A percentile compares a stretch with the other conserved stretches of the same genome.
These are phyloP conservation scores for Physaria fendleri DNA, from an alignment of 345 rosid genomes.

Conservation along the genomic window DNA sequence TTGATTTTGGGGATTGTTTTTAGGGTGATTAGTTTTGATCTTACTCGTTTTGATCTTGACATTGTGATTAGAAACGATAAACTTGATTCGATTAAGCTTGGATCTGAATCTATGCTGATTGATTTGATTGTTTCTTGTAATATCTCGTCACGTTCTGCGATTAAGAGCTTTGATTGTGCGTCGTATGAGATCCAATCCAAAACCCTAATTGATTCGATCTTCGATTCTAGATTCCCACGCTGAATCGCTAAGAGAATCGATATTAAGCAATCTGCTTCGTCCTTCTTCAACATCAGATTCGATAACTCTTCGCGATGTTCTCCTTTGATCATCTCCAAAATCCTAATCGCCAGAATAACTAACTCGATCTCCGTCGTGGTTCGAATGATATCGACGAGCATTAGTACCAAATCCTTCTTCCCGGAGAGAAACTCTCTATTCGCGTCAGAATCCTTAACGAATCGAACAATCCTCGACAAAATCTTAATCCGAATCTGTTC, in stretches of 20 bases:
- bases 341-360: constrained; percentile 36
- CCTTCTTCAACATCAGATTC: constrained; percentile 33
- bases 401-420: constrained; percentile 39
- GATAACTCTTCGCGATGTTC: constrained; percentile 34
- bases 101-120: constrained; percentile 37
- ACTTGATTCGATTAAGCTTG: constrained; percentile 43
- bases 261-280: constrained; percentile 31
- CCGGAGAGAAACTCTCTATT: constrained; percentile 45
- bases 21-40: constrained; percentile 35
- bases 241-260: constrained; percentile 43
- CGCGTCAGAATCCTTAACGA: constrained; percentile 50
- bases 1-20: constrained; percentile 35
- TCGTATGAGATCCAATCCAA: constrained; percentile 53
- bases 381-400: constrained; percentile 43
- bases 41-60: constrained; percentile 48
- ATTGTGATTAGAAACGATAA: constrained; percentile 52
- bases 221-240: constrained; percentile 41
- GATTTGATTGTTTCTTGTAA: constrained; percentile 39
- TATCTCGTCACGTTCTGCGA: constrained; percentile 56
- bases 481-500: constrained; percentile 11
- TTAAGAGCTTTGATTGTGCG: constrained; percentile 40
- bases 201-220: constrained; percentile 49
- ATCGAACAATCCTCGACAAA: constrained; percentile 36
- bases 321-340: constrained; percentile 37
- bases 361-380: constrained; percentile 22